phyloP scores from a whole-genome alignment of 768 basidiomycete genomes.

The Psilocybe subaeruginosa region DNA sequence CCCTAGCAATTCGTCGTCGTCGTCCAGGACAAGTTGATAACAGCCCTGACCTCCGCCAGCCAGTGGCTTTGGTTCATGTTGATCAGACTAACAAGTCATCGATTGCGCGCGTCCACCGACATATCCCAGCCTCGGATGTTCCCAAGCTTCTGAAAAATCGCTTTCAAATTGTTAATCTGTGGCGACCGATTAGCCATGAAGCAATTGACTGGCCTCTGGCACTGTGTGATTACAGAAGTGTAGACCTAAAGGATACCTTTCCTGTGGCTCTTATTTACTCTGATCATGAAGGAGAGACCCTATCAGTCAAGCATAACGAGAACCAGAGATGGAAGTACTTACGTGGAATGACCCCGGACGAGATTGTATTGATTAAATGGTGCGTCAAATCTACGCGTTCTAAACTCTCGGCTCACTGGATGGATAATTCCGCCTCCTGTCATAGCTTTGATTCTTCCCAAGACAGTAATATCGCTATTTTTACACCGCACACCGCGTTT shows the following conservation, averaged over 20 bases:
- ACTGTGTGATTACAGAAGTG: slow-evolving; percentile 50
- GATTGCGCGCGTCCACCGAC: slow-evolving; percentile 47
- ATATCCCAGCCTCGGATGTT: slow-evolving; percentile 49
- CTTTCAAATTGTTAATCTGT: slow-evolving; percentile 63
- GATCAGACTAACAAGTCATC: slow-evolving; percentile 53
- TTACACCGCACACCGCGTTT: slow-evolving; percentile 66
- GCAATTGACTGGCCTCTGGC: slow-evolving; percentile 54
- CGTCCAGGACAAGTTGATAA: slow-evolving; percentile 36
- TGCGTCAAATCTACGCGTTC: not conserved
- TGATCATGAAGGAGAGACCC: slow-evolving; percentile 53
- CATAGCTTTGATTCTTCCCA: slow-evolving; percentile 29
- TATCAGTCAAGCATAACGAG: slow-evolving; percentile 45
- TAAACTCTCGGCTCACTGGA: not conserved
- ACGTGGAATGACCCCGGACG: slow-evolving; percentile 47
- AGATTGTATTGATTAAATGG: slow-evolving; percentile 57
- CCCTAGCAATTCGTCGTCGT: slow-evolving; percentile 11
- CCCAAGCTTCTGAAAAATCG: slow-evolving; percentile 43
- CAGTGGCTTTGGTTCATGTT: slow-evolving; percentile 46
- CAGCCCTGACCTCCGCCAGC: slow-evolving; percentile 37
- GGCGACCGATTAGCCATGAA: slow-evolving; percentile 53
- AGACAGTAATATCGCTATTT: slow-evolving; percentile 48
- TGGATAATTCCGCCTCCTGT: not conserved
- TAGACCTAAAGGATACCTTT: slow-evolving; percentile 44
- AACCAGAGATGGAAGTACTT: slow-evolving; percentile 56
- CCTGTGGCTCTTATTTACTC: slow-evolving; percentile 49